These are phyloP conservation scores for Talaromyces sp. DNA, from an alignment of 2,329 filamentous ascomycete species.

Conservation along the genomic window DNA sequence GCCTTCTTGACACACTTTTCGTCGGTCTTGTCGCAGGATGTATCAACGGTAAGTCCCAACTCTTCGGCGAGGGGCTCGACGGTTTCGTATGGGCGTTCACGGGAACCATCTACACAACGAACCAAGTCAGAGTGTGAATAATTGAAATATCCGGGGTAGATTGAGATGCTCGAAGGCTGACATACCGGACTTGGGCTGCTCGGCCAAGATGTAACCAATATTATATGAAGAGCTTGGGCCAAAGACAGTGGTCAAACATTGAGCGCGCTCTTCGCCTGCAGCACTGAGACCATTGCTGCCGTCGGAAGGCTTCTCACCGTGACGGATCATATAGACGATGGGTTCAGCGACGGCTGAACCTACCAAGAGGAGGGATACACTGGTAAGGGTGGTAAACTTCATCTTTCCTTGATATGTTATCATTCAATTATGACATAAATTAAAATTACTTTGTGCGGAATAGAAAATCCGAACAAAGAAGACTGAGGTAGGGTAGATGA, in stretches of 20 bases:
- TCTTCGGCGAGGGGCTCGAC: slow-evolving; percentile 56
- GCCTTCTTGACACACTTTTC: slow-evolving; percentile 52
- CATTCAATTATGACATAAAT: too few relatives aligned
- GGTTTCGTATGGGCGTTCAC: slow-evolving; percentile 55
- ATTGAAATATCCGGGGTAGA: too few relatives aligned
- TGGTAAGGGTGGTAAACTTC: slow-evolving; percentile 9
- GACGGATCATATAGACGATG: slow-evolving; percentile 62
- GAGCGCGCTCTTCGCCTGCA: slow-evolving; percentile 54
- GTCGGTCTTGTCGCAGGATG: slow-evolving; percentile 56
- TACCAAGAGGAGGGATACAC: slow-evolving; percentile 5
- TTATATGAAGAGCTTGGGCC: slow-evolving; percentile 51
- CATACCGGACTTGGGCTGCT: slow-evolving; percentile 48
- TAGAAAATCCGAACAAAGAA: background rate
- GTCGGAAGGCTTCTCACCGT: slow-evolving; percentile 59
- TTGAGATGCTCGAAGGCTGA: slow-evolving; percentile 5
- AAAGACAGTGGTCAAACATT: slow-evolving; percentile 59
- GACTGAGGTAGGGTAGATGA: background rate
- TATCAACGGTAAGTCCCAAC: slow-evolving; percentile 55
- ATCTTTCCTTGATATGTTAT: background rate
- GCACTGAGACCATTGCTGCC: slow-evolving; percentile 50
- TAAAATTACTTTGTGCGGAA: background rate
- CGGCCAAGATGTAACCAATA: slow-evolving; percentile 59
- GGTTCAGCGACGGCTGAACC: slow-evolving; percentile 29
- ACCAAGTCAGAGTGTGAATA: background rate
- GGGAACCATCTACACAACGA: slow-evolving; percentile 45